Base-by-base conservation (phyloP, 345 rosid genomes). In the Acer campestre region DNA sequence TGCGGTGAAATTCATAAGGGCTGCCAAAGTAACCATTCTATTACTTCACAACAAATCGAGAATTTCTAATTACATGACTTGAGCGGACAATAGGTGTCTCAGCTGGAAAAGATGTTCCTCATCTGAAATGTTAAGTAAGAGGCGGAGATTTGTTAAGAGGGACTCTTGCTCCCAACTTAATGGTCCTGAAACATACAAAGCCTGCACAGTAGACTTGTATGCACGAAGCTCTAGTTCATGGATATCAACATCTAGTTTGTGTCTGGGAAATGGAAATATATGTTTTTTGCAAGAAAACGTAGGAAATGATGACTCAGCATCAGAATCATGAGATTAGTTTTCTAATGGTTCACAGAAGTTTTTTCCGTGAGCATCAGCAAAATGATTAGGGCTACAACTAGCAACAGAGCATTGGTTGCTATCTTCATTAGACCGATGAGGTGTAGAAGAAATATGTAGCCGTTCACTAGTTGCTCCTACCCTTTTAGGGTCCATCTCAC, bases 141-240 rank as follows among this genome's bases (percentile, higher is more conserved):
- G 65, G 14, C 85, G 84, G 58, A 87, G 90, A 80, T 87, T 85
- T 27, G 88, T 83, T 78, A 83, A 63, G 66, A 87, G 73, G 56
- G 76, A 66, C 56, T 87, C 85, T 67, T 81, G 85, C 67, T 78
- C 90, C 88, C 88, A 87, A 81, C 81, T 79, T 73, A 87, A 77
- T 56, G 90, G 88, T 53, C 89, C 88, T 18, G 82, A 84, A 80
- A 81, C 87, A 75, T 81, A 78, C 78, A 82, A 77, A n/a, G 81
- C 86, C 74, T 76, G 76, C 74, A 87, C 66, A 27, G 83, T 86
- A 44, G 83, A 65, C 78, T 78, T 73, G 27, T 77, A 82, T 63
- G 87, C 87, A 20, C 31, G 75, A 70, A 82, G 83, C 79, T 82
- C 87, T 38, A 84, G 78, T 42, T 80, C 78, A 77, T 86, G 88